Evolutionary conservation across 306 rosid genomes (phyloP), one percentile per base, ranked within the genome.

Genomic region (Cyclanthera cordifolia): DNA sequence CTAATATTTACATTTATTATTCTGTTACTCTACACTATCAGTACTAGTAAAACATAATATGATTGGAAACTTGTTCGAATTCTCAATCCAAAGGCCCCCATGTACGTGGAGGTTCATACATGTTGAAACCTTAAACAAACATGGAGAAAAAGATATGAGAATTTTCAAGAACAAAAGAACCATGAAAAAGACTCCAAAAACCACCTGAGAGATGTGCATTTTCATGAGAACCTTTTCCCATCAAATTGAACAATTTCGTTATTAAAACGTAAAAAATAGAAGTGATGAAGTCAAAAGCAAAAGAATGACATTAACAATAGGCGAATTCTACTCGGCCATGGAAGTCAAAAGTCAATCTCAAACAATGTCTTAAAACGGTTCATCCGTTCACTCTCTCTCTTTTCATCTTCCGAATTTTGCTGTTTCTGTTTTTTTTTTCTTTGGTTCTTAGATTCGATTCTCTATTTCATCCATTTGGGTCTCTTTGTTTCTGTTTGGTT

Each of bases 261-360:
- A 4, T 46, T 46, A 12, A 46, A 46, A 46, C 2, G 12, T n/a
- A n/a, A n/a, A n/a, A n/a, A n/a, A n/a, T n/a, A n/a, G n/a, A n/a
- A n/a, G n/a, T n/a, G n/a, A n/a, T 15, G 23, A 59, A 59, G 67
- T 34, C 67, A 59, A 59, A 59, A 6, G 17, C n/a, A n/a, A 59
- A 34, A 9, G n/a, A n/a, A n/a, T n/a, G n/a, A n/a, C n/a, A n/a
- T n/a, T 17, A 34, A 59, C 8, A 1, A 25, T 27, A 1, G 8
- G 7, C 45, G 10, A 30, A n/a, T 16, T 58, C 9, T 32, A 58
- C 25, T 32, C 46, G 2, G 27, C 47, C 28, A 39, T 61, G 30
- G 49, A 37, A 37, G 49, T 37, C 50, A 61, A 37, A 61, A 19
- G 28, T 19, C 50, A 43, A 43, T 21, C 50, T 49, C 20, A 21